Evolutionary conservation across 805 yeast genomes (phyloP), one percentile per base, ranked within the genome.

Genomic region (Kluyveromyces wickerhamii): DNA sequence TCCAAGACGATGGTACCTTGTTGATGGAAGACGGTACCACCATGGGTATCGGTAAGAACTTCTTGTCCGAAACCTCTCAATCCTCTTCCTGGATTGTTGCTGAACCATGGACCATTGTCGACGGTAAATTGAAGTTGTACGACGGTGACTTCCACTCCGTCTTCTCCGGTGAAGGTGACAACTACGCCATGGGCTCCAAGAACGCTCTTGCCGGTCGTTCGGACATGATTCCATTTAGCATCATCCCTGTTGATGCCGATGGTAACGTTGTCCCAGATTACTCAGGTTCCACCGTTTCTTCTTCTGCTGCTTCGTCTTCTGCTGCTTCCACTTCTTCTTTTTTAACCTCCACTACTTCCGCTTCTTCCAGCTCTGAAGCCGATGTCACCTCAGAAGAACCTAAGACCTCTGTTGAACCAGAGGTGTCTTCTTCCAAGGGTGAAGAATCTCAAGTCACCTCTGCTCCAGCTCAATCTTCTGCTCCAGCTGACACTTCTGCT

Each of bases 201-300:
- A 26, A 26, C 12, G 29, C 29, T 26, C 19, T n/a, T 14, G 19
- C 17, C 10, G 29, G 29, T n/a, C 29, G 29, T 26, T 13, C 29
- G 5, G 29, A 26, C n/a, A n/a, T 26, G 6, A 14, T 26, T 26
- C 19, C 13, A 7, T 7, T 26, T n/a, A 26, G 18, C 16, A 13
- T 26, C 9, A 13, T 13, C 19, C 19, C 29, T 10, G 5, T 26
- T 5, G 12, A 26, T 6, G 5, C 29, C 5, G 17, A 13, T 7
- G 29, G 29, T 7, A 26, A 7, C 16, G 29, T 16, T 26, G 29
- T 26, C 9, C 14, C 29, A 26, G 29, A 26, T n/a, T 26, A 14
- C 18, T 5, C 9, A 10, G 19, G 19, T 14, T 5, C 7, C 9
- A 8, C 19, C 6, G 17, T 16, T 5, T 26, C 29, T 7, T 13